Conservation (phyloP, 768 basidiomycete species). For the Mycena rebaudengoi region DNA sequence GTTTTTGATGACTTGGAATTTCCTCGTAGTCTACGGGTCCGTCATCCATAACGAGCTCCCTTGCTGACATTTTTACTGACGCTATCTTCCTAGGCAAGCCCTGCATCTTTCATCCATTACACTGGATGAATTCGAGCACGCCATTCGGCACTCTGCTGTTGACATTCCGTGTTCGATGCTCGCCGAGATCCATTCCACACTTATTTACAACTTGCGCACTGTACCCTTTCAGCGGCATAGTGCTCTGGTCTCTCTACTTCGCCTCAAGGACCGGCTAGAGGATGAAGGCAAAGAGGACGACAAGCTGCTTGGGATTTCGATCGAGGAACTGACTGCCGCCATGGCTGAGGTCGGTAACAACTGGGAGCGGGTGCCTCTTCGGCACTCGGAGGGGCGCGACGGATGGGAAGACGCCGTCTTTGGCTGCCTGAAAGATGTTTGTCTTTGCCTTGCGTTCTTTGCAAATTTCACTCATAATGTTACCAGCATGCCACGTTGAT, state of each 20-base stretch:
- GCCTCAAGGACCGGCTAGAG: slow-evolving; percentile 50
- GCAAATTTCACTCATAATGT: not conserved
- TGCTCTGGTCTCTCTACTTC: slow-evolving; percentile 72
- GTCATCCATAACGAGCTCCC: slow-evolving; percentile 32
- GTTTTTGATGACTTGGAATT: slow-evolving; percentile 94
- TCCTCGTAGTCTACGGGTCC: slow-evolving; percentile 93
- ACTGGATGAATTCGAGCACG: slow-evolving; percentile 91
- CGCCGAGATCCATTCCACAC: slow-evolving; percentile 86
- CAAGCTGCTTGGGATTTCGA: slow-evolving; percentile 60
- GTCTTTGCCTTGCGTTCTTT: slow-evolving; percentile 43
- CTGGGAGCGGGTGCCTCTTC: slow-evolving; percentile 83
- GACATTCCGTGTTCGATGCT: slow-evolving; percentile 82
- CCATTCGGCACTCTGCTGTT: slow-evolving; percentile 75
- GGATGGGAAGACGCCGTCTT: slow-evolving; percentile 94
- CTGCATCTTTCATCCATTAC: slow-evolving; percentile 89
- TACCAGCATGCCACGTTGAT: slow-evolving; percentile 75
- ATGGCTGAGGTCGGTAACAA: slow-evolving; percentile 87
- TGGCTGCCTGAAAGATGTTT: slow-evolving; percentile 88
- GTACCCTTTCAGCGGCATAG: slow-evolving; percentile 79
- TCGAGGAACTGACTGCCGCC: slow-evolving; percentile 69
- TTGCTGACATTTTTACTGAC: slow-evolving; percentile 4
- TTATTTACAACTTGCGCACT: slow-evolving; percentile 91
- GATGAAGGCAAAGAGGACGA: slow-evolving; percentile 52
- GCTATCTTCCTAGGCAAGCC: slow-evolving; percentile 67
- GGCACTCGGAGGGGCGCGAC: slow-evolving; percentile 75